phyloP scores from a whole-genome alignment of 306 rosid genomes.

The Rosa multiflora region DNA sequence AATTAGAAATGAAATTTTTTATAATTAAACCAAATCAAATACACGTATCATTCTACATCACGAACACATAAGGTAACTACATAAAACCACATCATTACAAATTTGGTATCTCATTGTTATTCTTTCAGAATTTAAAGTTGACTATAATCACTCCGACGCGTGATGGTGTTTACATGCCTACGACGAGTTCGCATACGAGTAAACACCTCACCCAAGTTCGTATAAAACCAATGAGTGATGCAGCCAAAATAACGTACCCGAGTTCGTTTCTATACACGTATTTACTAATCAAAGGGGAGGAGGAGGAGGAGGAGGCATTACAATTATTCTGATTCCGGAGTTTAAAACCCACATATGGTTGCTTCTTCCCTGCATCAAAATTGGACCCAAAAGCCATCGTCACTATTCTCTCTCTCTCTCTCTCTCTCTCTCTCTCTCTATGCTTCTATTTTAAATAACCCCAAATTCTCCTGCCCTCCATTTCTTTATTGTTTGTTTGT shows the following conservation, averaged over 20 bases:
- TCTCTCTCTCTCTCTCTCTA: background rate
- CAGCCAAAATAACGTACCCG: background rate
- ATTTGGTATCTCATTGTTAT: no score
- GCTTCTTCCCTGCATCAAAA: conserved; percentile 23
- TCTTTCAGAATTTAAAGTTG: no score
- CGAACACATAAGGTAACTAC: no score
- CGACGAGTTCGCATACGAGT: background rate
- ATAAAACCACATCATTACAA: no score
- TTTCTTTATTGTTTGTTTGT: conserved; percentile 22
- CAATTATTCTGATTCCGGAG: background rate
- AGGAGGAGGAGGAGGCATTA: background rate
- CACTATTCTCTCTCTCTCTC: background rate
- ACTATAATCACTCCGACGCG: background rate
- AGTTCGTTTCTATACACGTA: background rate
- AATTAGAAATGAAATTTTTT: no score
- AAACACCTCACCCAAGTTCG: background rate
- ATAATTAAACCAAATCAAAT: background rate
- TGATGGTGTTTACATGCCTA: background rate
- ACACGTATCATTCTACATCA: no score
- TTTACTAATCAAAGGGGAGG: background rate
- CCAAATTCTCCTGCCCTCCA: background rate
- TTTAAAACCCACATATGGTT: background rate
- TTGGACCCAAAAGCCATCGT: conserved; percentile 20
- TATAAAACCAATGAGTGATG: background rate
- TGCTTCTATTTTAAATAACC: background rate